phyloP scores from a whole-genome alignment of 1,284 basidiomycete genomes.

The Athelia sp. region DNA sequence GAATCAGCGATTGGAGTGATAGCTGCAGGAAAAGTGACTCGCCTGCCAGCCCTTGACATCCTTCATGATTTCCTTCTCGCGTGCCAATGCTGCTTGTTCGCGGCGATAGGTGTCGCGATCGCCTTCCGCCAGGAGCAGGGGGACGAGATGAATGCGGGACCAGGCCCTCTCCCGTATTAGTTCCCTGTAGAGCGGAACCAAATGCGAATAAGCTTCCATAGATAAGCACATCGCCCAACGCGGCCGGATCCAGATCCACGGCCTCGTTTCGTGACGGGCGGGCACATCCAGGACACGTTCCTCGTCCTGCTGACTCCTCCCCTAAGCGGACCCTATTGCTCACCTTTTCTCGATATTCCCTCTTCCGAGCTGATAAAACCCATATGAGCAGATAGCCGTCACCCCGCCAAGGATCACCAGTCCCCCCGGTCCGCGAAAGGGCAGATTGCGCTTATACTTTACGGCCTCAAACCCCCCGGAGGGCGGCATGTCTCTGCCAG shows the following conservation, averaged over 20 bases:
- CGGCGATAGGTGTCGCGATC: constrained; percentile 90
- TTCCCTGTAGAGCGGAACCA: constrained; percentile 60
- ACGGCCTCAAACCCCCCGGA: constrained; percentile 89
- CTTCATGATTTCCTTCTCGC: constrained; percentile 95
- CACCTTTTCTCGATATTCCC: constrained; percentile 93
- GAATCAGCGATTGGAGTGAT: constrained; percentile 20
- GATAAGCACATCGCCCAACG: constrained; percentile 23
- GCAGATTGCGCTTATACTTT: constrained; percentile 96
- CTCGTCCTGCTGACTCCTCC: constrained; percentile 51
- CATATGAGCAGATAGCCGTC: constrained; percentile 82
- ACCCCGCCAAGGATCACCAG: constrained; percentile 83
- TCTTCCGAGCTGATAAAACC: constrained; percentile 89
- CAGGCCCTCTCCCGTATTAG: constrained; percentile 90
- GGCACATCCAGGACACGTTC: constrained; percentile 49
- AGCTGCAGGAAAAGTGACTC: constrained; percentile 13
- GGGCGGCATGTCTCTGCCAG: constrained; percentile 89
- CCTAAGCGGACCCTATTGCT: constrained; percentile 18
- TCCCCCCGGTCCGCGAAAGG: constrained; percentile 88
- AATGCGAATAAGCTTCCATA: constrained; percentile 34
- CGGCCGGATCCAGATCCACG: constrained; percentile 60
- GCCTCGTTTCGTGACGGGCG: constrained; percentile 62
- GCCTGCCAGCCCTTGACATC: constrained; percentile 92
- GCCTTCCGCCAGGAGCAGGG: constrained; percentile 87
- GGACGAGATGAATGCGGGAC: constrained; percentile 95
- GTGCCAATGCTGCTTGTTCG: constrained; percentile 69